Base-by-base conservation (phyloP, 2,329 filamentous ascomycete species). In the Thermoascus crustaceus region DNA sequence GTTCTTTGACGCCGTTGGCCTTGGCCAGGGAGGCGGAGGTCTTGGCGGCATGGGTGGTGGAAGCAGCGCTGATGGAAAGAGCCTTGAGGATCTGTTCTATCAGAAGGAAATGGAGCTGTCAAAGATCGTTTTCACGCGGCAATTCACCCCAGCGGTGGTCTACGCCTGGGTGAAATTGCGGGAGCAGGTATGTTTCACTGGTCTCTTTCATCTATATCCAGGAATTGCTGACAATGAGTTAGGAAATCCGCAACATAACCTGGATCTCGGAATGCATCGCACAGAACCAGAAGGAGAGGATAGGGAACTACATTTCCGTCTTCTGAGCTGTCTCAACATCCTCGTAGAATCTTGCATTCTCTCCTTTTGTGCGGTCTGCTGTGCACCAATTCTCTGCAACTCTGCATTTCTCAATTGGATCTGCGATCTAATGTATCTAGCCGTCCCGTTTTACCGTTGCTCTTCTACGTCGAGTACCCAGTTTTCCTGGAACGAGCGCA, bases 261-360 rank as follows among this genome's bases (percentile, higher is more conserved):
- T 98, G 91, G 91, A 98, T 98, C 63, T 83, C 91, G 14, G 91
- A 98, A 66, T 98, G 91, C 68, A 98, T 98, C 75, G 91, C 91
- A 37, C 91, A 98, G 68, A 95, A 94, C 71, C 91, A 98, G 67
- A 98, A 98, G 71, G 91, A 98, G 65, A 79, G 91, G 58, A 96
- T 98, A 60, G 84, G 85, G 52, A 98, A 96, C 68, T 98, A 94
- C 66, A 98, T 98, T 62, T 94, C 87, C 66, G 91, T 96, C 43
- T 94, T 98, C 67, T 94, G 66, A 75, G 34, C n/a, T 41, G 22
- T 31, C 18, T 16, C 42, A 30, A 33, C 39, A 38, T 48, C 32
- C 23, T 39, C 33, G 25, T 35, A 33, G 37, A 36, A 24, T 38
- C 29, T 7, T 39, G 22, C 34, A 27, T 41, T 29, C 34, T 30